Percentiles rank a stretch among this genome's conserved stretches.
Evolutionary conservation across 352 stramenopile species (phyloP).

Genomic region (Phytophthora citrophthora): DNA sequence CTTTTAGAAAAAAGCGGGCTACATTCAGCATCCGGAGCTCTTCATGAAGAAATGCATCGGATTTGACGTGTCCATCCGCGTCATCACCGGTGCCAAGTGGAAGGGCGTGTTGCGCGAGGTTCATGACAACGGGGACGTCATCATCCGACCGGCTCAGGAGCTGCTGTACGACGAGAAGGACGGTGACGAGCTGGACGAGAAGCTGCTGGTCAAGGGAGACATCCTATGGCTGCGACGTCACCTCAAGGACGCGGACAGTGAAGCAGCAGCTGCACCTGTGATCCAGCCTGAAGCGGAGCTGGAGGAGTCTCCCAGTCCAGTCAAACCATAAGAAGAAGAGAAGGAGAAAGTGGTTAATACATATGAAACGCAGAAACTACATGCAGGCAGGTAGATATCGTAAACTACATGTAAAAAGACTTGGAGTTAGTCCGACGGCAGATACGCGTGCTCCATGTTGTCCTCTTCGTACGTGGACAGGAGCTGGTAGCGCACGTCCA

Average conservation of each 20-base stretch:
- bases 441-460: constrained; percentile 81
- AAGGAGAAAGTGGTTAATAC: constrained; percentile 25
- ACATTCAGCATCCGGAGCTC: constrained; percentile 29
- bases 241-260: constrained; percentile 8
- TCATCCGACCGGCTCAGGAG: constrained; percentile 34
- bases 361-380: constrained; percentile 25
- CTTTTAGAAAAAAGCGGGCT: constrained; percentile 30
- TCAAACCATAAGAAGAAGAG: constrained; percentile 8
- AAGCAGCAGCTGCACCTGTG: neutral
- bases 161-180: constrained; percentile 32
- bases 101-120: constrained; percentile 25
- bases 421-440: constrained; percentile 60
- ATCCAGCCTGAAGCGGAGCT: constrained; percentile 17
- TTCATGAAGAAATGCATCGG: constrained; percentile 32
- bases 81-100: constrained; percentile 36
- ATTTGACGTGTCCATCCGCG: constrained; percentile 28
- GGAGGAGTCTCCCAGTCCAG: constrained; percentile 2
- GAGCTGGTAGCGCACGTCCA: constrained; percentile 76
- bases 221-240: constrained; percentile 35
- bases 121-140: constrained; percentile 22
- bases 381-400: constrained; percentile 13
- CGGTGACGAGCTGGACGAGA: constrained; percentile 20
- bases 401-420: constrained; percentile 6
- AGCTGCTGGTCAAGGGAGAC: constrained; percentile 33
- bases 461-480: constrained; percentile 84